Evolutionary conservation across 495 filamentous ascomycete genomes (phyloP).

Genomic region (Lineolata rhizophorae): DNA sequence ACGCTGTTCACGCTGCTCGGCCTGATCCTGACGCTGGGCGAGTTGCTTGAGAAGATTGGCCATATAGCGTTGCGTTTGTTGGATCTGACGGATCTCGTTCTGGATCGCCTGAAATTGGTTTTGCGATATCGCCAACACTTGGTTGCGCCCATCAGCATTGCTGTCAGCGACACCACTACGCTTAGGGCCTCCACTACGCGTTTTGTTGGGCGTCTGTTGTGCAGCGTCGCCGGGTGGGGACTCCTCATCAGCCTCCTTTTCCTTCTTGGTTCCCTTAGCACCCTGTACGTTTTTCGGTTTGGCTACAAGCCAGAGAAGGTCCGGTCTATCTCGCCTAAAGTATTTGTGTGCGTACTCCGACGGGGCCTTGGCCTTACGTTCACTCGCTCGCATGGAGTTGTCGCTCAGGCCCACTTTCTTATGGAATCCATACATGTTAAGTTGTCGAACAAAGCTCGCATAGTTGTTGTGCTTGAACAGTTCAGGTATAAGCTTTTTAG

Average conservation of each 20-base stretch:
- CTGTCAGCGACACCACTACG: conserved; percentile 19
- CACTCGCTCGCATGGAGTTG: conserved; percentile 92
- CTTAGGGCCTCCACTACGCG: no score
- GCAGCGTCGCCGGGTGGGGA: conserved; percentile 7
- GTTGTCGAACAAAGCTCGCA: conserved; percentile 89
- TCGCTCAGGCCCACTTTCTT: conserved; percentile 94
- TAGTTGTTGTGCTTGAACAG: conserved; percentile 99
- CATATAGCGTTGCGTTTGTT: conserved; percentile 68
- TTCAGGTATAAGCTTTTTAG: conserved; percentile 88
- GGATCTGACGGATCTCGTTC: conserved; percentile 56
- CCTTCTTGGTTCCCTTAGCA: conserved; percentile 39
- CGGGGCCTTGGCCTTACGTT: conserved; percentile 88
- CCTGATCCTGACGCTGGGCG: no score
- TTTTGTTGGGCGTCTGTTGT: no score
- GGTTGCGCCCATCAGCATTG: conserved; percentile 22
- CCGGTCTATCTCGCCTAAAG: conserved; percentile 82
- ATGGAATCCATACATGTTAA: conserved; percentile 99
- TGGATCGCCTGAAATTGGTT: conserved; percentile 60
- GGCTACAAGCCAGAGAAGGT: conserved; percentile 90
- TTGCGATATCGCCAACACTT: conserved; percentile 32
- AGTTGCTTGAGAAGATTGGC: conserved; percentile 56
- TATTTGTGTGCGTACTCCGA: conserved; percentile 96
- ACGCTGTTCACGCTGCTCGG: conserved; percentile 76
- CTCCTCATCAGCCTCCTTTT: conserved; percentile 27
- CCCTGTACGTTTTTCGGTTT: conserved; percentile 55